phyloP scores from a whole-genome alignment of 208 protist species.

The Acanthamoeba healyi region DNA sequence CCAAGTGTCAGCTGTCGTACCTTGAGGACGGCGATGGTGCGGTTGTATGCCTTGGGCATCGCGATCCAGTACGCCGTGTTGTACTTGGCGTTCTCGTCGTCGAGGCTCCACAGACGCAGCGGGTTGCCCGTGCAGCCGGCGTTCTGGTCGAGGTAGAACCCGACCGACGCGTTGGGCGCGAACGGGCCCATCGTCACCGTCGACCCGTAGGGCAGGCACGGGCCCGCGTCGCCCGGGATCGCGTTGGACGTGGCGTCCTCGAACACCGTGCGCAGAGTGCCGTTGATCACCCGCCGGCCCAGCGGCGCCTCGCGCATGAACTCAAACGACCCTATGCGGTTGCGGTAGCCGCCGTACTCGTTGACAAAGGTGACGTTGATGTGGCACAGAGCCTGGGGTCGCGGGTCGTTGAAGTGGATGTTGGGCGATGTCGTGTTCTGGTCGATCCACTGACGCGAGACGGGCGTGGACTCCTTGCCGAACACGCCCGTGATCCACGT shows the following conservation, averaged over 20 bases:
- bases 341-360: background rate
- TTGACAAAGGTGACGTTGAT: conserved; percentile 2
- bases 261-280: background rate
- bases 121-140: background rate
- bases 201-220: background rate
- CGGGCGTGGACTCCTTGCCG: background rate
- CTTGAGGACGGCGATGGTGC: background rate
- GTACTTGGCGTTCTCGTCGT: conserved; percentile 21
- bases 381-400: background rate
- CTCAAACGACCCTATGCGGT: background rate
- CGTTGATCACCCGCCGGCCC: background rate
- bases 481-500: background rate
- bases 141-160: background rate
- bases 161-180: background rate
- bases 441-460: background rate
- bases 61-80: background rate
- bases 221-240: background rate
- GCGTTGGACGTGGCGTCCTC: background rate
- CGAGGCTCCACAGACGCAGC: background rate
- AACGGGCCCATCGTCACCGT: background rate
- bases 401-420: conserved; percentile 1
- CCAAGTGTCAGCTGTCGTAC: too few relatives aligned
- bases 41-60: background rate
- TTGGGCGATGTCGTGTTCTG: background rate
- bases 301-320: background rate